Evolutionary conservation across 75 land plant species (phyloP), one percentile per base, ranked within the genome.

Genomic region (Pinus tabuliformis): DNA sequence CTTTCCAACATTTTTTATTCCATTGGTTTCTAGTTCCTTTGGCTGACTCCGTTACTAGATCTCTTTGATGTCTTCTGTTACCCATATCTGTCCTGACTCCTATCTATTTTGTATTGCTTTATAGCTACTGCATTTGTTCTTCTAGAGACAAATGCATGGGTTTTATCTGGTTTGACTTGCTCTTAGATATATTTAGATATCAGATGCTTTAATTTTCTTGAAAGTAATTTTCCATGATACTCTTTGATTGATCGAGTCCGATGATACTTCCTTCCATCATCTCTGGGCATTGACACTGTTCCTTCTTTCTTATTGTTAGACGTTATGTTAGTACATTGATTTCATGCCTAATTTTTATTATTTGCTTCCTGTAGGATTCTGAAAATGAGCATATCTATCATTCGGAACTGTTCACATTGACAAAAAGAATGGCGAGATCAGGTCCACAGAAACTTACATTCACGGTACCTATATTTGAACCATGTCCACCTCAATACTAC

Each of bases 351-450:
- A 21, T 60, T 62, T 36, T 72, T 28, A 6, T 57, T 52, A 8
- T 62, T 58, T 76, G 24, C 61, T 57, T 64, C 18, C n/a, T 63
- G 72, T 82, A 96, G 99, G 99, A 97, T 83, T 92, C 98, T 49
- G 95, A 97, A 58, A 97, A 92, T 85, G 99, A 97, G 72, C 92
- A 91, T 72, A 97, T 97, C 30, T 97, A 97, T 75, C 95, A 97
- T 85, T 92, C 95, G 26, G 99, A 97, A 78, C 88, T 90, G 70
- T 94, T 90, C 66, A 85, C 85, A 9, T 73, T 97, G 89, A 86
- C 92, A 16, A 97, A 86, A 81, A 83, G 81, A 80, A 95, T 89
- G 95, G 89, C 94, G 62, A 84, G 81, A 70, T 91, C 83, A 39
- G 98, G 93, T 61, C 84, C 89, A 56, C 99, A 95, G 45, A 92